These are phyloP conservation scores for Leishmania braziliensis DNA, from an alignment of 208 protist species.

Conservation along the genomic window DNA sequence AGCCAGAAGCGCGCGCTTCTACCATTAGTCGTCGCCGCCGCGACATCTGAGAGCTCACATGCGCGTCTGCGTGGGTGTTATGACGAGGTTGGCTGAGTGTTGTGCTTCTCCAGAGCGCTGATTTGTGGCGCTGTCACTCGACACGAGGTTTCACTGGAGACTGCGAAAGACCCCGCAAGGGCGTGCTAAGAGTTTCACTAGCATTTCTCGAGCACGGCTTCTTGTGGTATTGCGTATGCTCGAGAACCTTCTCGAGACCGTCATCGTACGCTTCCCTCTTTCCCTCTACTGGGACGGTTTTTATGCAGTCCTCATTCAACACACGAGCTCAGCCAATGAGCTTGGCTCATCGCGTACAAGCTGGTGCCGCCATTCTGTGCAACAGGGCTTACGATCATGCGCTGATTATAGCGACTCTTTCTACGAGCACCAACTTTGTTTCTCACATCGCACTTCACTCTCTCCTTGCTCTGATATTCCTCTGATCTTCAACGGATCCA, in stretches of 20 bases:
- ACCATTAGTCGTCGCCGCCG: slow-evolving; percentile 15
- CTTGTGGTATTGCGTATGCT: background rate
- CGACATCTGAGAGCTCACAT: slow-evolving; percentile 15
- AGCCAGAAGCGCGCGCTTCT: background rate
- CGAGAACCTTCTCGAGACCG: background rate
- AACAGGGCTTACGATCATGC: background rate
- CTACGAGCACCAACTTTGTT: background rate
- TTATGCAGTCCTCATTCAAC: background rate
- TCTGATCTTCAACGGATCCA: background rate
- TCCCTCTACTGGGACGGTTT: background rate
- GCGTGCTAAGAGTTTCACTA: background rate
- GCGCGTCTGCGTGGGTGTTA: background rate
- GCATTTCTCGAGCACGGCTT: background rate
- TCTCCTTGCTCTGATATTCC: background rate
- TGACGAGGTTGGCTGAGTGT: background rate
- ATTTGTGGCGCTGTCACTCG: background rate
- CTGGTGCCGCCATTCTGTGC: background rate
- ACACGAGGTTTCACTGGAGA: background rate
- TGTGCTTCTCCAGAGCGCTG: background rate
- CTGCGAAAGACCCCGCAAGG: background rate
- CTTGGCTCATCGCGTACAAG: background rate
- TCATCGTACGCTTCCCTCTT: background rate
- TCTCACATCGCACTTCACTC: background rate
- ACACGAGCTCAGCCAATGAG: background rate
- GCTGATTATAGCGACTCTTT: background rate